Conservation (phyloP, 1,139 yeast species). For the Nakaseomyces bracarensis region DNA sequence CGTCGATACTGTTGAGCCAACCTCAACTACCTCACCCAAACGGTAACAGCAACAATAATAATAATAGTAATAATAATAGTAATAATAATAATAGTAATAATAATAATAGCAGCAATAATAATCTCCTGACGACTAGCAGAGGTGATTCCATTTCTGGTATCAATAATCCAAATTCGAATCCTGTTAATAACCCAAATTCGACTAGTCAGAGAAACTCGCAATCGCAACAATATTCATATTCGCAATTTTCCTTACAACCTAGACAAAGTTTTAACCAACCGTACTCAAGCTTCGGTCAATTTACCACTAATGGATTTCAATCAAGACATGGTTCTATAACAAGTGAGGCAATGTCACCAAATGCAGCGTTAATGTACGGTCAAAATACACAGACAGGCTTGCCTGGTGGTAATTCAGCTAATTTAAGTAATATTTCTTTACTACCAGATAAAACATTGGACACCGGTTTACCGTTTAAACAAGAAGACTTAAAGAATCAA, state of each 20-base stretch:
- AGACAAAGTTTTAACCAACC: constrained; percentile 11
- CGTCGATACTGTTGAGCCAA: constrained; percentile 14
- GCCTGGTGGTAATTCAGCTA: not conserved
- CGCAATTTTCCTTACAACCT: constrained; percentile 20
- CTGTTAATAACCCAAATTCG: constrained; percentile 13
- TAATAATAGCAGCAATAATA: constrained; percentile 11
- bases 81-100: constrained; percentile 22
- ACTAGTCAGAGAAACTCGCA: constrained; percentile 7
- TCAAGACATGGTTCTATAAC: constrained; percentile 26
- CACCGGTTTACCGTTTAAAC: constrained; percentile 5
- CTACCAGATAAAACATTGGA: constrained; percentile 8
- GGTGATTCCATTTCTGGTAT: constrained; percentile 2
- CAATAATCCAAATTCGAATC: not conserved
- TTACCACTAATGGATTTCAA: constrained; percentile 21
- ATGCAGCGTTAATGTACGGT: constrained; percentile 16
- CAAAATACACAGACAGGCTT: constrained; percentile 5
- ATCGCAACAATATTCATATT: constrained; percentile 19
- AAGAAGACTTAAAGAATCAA: constrained; percentile 3
- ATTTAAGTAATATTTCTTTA: constrained; percentile 1
- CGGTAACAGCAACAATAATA: constrained; percentile 10
- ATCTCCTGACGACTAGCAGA: constrained; percentile 2
- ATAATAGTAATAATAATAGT: constrained; percentile 13
- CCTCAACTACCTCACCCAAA: constrained; percentile 21
- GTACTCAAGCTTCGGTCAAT: constrained; percentile 22
- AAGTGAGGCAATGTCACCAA: constrained; percentile 29